Evolutionary conservation across 352 stramenopile species (phyloP), one percentile per base, ranked within the genome.

Genomic region (Globisporangium nagaii): DNA sequence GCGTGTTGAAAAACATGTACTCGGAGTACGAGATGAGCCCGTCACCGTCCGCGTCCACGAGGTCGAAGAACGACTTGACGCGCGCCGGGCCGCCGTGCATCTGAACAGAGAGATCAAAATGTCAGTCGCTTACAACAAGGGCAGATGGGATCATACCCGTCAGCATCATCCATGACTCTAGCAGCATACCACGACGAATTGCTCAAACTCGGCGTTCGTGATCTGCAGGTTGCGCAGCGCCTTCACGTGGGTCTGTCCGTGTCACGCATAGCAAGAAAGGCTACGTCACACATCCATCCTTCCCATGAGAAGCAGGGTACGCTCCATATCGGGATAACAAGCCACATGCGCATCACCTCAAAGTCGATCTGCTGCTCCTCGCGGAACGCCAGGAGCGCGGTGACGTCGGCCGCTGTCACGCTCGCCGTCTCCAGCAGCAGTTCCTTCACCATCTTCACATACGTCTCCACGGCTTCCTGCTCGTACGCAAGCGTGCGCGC

Each of bases 1-100:
- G 61, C 42, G 80, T 93, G 53, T 87, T 86, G 67, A 95, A 94
- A 62, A 95, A 90, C 73, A 93, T 91, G 72, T 90, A 96, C 75
- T 96, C 84, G 17, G 79, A 54, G 63, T 93, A 96, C 53, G 79
- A 91, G 54, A 96, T 95, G 27, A 95, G 64, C 0, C 86, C 86
- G 62, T 96, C 86, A 12, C 84, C 83, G 37, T 96, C 86, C 9
- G 82, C 78, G 54, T 96, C 84, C 34, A 96, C 79, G 34, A 95
- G 37, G 44, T 90, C 82, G 48, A 91, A 93, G 58, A 95, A 96
- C 27, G 79, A 83, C 57, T 87, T 84, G 8, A 63, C 45, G 20
- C 68, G 81, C 43, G 55, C 66, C 0, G 84, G 82, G 2, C 79
- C 77, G 1, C 81, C 81, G 40, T 90, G 79, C 15, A 87, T 56